Base-by-base conservation (phyloP, 73 alveolate genomes). In the Diophrys sp. region DNA sequence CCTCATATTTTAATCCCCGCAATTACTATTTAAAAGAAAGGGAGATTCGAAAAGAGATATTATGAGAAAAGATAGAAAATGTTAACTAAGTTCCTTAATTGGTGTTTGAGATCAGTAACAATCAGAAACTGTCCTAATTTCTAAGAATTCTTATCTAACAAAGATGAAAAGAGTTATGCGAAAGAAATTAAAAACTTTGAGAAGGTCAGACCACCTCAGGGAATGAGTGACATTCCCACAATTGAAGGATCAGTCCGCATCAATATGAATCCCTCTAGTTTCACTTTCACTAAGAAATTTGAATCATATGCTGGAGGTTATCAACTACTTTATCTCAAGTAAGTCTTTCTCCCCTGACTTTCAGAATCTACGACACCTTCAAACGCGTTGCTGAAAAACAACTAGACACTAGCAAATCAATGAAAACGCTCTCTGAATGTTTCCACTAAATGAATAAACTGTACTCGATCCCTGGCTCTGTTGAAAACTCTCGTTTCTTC, bases 1-100 rank as follows among this genome's bases (percentile, higher is more conserved):
- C 85, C 85, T 0, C 78, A 77, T 1, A 44, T 77, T 18, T 54
- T 77, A 56, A 34, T 33, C 26, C 73, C 85, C 31, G 11, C 70
- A 24, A n/a, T 23, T 33, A 33, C 85, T 23, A 71, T 29, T 29
- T 26, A 77, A 24, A 24, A 29, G 8, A 30, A 71, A n/a, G 71
- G 34, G n/a, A 30, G 27, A 2, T 23, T 73, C 73, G 74, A 57
- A 27, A 66, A 57, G 28, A 14, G 31, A 5, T 77, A 34, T 67
- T 14, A 18, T 1, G 30, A 62, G 30, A 77, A 77, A 56, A 28
- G 85, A 31, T 54, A 30, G 24, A 28, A 62, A 23, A 66, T 29
- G 31, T 66, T 77, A 25, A 77, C 29, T 24, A 75, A 67, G 25
- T 77, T 77, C 33, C 14, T 66, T 31, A 77, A 62, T 27, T 54